Conservation (phyloP, 2,329 filamentous ascomycete genomes). For the Fulvia fulva region DNA sequence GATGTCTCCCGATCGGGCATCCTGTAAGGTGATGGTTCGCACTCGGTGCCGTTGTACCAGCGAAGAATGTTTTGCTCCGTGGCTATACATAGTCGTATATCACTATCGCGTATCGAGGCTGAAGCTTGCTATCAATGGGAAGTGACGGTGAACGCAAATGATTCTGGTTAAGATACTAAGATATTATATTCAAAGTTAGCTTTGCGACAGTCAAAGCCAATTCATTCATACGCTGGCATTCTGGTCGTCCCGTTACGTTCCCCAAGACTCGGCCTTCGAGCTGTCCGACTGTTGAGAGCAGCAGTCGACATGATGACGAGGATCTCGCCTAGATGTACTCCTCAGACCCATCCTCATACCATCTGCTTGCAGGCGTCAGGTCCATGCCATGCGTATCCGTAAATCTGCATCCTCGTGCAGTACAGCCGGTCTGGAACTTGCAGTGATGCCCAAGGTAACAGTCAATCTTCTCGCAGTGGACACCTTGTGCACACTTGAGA, state of each 20-base stretch:
- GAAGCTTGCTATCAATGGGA: not conserved
- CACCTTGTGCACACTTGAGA: conserved; percentile 35
- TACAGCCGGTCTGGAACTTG: conserved; percentile 35
- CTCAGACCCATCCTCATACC: conserved; percentile 29
- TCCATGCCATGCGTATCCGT: conserved; percentile 33
- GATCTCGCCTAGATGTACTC: conserved; percentile 16
- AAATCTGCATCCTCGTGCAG: conserved; percentile 39
- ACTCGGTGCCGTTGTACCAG: no score
- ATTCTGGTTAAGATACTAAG: not conserved
- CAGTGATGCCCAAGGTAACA: conserved; percentile 44
- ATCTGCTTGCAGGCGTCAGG: conserved; percentile 25
- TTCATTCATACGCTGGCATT: not conserved
- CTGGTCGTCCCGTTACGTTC: not conserved
- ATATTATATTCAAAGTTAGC: not conserved
- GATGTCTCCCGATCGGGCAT: no score
- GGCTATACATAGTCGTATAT: not conserved
- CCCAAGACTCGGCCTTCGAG: not conserved
- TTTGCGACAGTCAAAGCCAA: not conserved
- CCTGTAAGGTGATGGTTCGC: not conserved
- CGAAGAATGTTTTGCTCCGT: no score
- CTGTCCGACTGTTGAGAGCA: not conserved
- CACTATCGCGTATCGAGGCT: no score
- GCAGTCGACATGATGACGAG: not conserved
- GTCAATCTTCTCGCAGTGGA: conserved; percentile 38
- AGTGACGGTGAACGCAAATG: not conserved